Percentiles rank a stretch among this genome's conserved stretches.
These are phyloP conservation scores for Paraurostyla sp. DNA, from an alignment of 73 alveolate genomes.

Conservation along the genomic window DNA sequence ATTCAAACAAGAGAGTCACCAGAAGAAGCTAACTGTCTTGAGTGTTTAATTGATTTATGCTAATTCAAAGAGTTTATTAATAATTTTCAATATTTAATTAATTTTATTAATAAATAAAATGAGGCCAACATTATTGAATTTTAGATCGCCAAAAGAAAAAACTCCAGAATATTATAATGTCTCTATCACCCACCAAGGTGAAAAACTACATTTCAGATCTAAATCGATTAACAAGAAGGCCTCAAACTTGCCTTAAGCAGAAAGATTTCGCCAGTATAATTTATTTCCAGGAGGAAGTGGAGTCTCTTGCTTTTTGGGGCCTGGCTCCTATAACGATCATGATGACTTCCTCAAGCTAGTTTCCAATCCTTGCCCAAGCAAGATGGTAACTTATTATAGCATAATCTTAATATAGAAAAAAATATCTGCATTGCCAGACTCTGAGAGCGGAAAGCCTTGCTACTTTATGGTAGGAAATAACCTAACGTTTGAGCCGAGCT, in stretches of 20 bases:
- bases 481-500: conserved; percentile 40
- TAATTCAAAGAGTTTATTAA: too few relatives aligned
- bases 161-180: conserved; percentile 72
- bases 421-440: conserved; percentile 9
- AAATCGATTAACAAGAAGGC: conserved; percentile 15
- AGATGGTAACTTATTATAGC: conserved; percentile 9
- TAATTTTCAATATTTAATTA: too few relatives aligned
- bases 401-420: conserved; percentile 1
- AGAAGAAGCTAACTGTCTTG: too few relatives aligned
- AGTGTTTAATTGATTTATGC: too few relatives aligned
- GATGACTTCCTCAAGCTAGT: conserved; percentile 38
- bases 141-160: conserved; percentile 70
- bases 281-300: conserved; percentile 14
- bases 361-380: conserved; percentile 55
- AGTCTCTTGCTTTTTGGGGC: conserved; percentile 55
- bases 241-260: conserved; percentile 23
- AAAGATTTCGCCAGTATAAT: conserved; percentile 26
- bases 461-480: conserved; percentile 48
- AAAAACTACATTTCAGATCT: conserved; percentile 4
- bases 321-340: conserved; percentile 74
- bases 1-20: too few relatives aligned
- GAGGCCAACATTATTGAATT: conserved; percentile 70
- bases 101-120: conserved; percentile 57
- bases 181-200: conserved; percentile 29
- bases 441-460: conserved; percentile 61